These are phyloP conservation scores for Pyrrhoderma lamaoense DNA, from an alignment of 1,284 basidiomycete genomes.

Conservation along the genomic window DNA sequence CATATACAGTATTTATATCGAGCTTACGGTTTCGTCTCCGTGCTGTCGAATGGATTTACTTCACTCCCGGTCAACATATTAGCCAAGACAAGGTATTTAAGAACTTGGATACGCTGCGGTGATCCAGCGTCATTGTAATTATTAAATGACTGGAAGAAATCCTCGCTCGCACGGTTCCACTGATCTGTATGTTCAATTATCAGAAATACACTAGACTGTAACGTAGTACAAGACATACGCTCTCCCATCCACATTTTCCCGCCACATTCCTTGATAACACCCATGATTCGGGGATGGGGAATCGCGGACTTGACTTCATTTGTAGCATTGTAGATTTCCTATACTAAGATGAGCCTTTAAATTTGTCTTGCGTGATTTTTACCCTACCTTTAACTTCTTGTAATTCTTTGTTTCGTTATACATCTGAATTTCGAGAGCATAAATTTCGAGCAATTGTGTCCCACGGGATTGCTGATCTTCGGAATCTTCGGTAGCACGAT, in stretches of 20 bases:
- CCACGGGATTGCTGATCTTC: slow-evolving; percentile 80
- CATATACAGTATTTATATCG: not conserved
- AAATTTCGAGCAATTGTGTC: slow-evolving; percentile 94
- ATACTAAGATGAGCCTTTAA: slow-evolving; percentile 8
- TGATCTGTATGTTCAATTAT: slow-evolving; percentile 36
- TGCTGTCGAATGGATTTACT: slow-evolving; percentile 98
- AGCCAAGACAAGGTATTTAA: slow-evolving; percentile 96
- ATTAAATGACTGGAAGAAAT: slow-evolving; percentile 98
- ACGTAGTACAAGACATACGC: slow-evolving; percentile 46
- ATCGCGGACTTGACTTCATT: slow-evolving; percentile 93
- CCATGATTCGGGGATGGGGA: slow-evolving; percentile 97
- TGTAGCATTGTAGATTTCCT: slow-evolving; percentile 97
- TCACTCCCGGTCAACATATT: slow-evolving; percentile 98
- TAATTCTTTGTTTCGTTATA: slow-evolving; percentile 93
- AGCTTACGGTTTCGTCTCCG: slow-evolving; percentile 93
- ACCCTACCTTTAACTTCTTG: slow-evolving; percentile 83
- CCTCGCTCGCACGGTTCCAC: slow-evolving; percentile 94
- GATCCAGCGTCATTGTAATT: slow-evolving; percentile 99
- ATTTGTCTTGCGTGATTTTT: not conserved
- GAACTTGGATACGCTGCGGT: slow-evolving; percentile 91
- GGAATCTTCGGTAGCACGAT: slow-evolving; percentile 55
- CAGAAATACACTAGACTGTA: not conserved
- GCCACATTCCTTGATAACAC: slow-evolving; percentile 97
- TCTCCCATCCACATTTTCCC: slow-evolving; percentile 99
- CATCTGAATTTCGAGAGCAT: slow-evolving; percentile 99